Base-by-base conservation (phyloP, 2,329 filamentous ascomycete genomes). In the Helicocarpus griseus region DNA sequence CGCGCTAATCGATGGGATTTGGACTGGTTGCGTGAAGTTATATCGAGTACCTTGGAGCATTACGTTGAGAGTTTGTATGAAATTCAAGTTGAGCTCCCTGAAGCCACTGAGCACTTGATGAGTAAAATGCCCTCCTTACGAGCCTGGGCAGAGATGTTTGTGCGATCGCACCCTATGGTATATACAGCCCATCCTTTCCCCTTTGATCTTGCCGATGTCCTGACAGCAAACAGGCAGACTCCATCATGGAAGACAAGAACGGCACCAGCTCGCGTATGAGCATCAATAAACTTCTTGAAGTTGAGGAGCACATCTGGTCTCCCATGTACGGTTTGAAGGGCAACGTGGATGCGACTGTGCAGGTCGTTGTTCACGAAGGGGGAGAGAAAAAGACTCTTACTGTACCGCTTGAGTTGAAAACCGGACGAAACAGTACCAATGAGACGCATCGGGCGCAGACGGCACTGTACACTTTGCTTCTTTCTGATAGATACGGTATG, bases 301-400 rank as follows among this genome's bases (percentile, higher is more conserved):
- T 98, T 8, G 93, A 98, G 66, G 93, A 98, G 67, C 93, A 97
- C 64, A 83, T 98, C 26, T 98, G 93, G 93, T 97, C 91, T 5
- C 93, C 93, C 0, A 91, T 89, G 81, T 98, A 95, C 65, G 93
- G 93, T 0, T 75, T 98, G 14, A 98, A 98, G 67, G 93, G 93
- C 28, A 98, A 97, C 60, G 93, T 98, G 54, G 93, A 98, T 70
- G 93, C 93, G 26, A 97, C 93, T 0, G 87, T 98, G 1, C 88
- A 98, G 70, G 86, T 93, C 14, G 81, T 80, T 0, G 86, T 96
- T 75, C 75, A 80, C 51, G 86, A 95, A 52, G 80, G 82, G 24
- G 73, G 78, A n/a, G 76, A 79, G 28, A 69, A 74, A 44, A 81
- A 81, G 54, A 87, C 80, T 4, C 73, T 97, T 56, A 90, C 90